Evolutionary conservation across 345 rosid genomes (phyloP).

Genomic region (Ricinus communis): DNA sequence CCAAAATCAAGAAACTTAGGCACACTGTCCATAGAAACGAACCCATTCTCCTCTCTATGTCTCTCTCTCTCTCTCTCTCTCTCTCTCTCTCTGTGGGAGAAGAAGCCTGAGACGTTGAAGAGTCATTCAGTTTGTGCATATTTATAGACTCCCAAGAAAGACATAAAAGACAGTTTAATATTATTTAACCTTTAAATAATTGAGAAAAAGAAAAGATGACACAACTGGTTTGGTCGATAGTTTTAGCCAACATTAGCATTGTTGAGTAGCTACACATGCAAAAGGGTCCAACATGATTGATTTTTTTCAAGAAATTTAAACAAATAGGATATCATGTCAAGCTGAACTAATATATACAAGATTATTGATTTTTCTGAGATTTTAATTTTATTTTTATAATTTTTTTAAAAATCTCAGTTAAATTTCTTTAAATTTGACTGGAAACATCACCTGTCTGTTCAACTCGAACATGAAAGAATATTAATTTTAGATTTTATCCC

Average conservation of each 20-base stretch:
- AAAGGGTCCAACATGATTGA: not conserved
- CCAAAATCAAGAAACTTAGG: constrained; percentile 17
- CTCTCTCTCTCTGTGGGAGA: not conserved
- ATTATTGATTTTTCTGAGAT: too few species aligned
- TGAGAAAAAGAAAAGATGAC: not conserved
- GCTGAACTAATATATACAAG: too few species aligned
- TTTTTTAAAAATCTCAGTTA: too few species aligned
- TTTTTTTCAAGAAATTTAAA: too few species aligned
- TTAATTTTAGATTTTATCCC: too few species aligned
- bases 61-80: not conserved
- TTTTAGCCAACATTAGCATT: not conserved
- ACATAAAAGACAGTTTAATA: not conserved
- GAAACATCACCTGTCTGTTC: too few species aligned
- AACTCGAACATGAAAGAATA: too few species aligned
- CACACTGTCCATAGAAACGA: constrained; percentile 12
- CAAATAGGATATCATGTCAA: too few species aligned
- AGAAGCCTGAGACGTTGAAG: constrained; percentile 1
- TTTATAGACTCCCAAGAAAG: constrained; percentile 1
- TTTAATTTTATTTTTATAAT: too few species aligned
- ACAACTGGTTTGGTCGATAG: not conserved
- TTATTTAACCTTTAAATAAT: not conserved
- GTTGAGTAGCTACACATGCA: not conserved
- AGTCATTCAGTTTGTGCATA: not conserved
- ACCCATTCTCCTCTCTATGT: constrained; percentile 12
- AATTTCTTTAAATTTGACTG: too few species aligned